Evolutionary conservation across 306 rosid genomes (phyloP).

Genomic region (Medicago truncatula): MtrunA17r5.0-ANR NC_053046.1:11077001-11077500

Average conservation of each 20-base stretch:
- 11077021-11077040: slow-evolving; percentile 61
- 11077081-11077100: slow-evolving; percentile 27
- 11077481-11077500: neutral
- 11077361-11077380: neutral
- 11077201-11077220: slow-evolving; percentile 66
- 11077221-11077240: slow-evolving; percentile 81
- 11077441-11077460: neutral
- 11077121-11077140: neutral
- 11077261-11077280: slow-evolving; percentile 63
- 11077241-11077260: slow-evolving; percentile 75
- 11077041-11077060: slow-evolving; percentile 74
- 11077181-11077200: slow-evolving; percentile 41
- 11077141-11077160: neutral
- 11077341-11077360: slow-evolving; percentile 79
- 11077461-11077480: neutral
- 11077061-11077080: slow-evolving; percentile 68
- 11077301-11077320: slow-evolving; percentile 76
- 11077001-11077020: slow-evolving; percentile 64
- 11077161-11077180: neutral
- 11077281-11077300: slow-evolving; percentile 66
- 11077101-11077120: neutral
- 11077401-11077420: neutral
- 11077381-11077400: neutral
- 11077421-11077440: neutral
- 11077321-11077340: slow-evolving; percentile 71